Evolutionary conservation across 2,329 filamentous ascomycete species (phyloP), one percentile per base, ranked within the genome.

Genomic region (Talaromyces pinophilus): DNA sequence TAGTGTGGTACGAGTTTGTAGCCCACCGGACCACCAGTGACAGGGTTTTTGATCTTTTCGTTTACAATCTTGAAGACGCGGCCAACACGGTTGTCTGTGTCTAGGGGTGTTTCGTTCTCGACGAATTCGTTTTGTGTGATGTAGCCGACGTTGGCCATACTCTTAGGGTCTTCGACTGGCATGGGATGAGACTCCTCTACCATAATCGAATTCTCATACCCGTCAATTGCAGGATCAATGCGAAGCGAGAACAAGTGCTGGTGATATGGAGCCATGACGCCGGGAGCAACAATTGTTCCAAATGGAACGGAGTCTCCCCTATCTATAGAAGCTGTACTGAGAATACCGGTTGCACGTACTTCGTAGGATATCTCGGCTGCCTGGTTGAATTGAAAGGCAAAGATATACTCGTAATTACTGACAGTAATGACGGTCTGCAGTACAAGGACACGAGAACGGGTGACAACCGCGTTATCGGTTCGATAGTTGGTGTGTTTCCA

Each of bases 401-500:
- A 86, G 48, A 90, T 83, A 72, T 91, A 91, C 72, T 91, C 88
- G 78, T 91, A 91, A 77, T 91, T 91, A 22, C 86, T 86, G 1
- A 90, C 82, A 0, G 88, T 91, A 69, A 88, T 86, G 75, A 90
- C 88, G 72, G 86, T 88, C 70, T 91, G 88, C 2, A 91, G 75
- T 0, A 91, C 87, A 2, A 91, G 81, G 70, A 89, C 85, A 0
- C 88, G 83, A 66, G 83, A 81, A 7, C 89, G 82, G 0, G 85
- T 86, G 0, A 90, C 86, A 1, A 86, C 88, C 1, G 88, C 87
- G 10, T 87, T 82, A 0, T 85, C 85, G 5, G 87, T 90, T 10
- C 89, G 82, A 77, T 89, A 89, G 78, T 91, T 90, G 5, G 87
- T 89, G 76, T 90, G 88, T 72, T 91, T 90, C 87, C 88, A 90